A percentile compares a stretch with the other conserved stretches of the same genome.
These are phyloP conservation scores for Candida tetrigidarum DNA, from an alignment of 1,139 yeast genomes.

Conservation along the genomic window DNA sequence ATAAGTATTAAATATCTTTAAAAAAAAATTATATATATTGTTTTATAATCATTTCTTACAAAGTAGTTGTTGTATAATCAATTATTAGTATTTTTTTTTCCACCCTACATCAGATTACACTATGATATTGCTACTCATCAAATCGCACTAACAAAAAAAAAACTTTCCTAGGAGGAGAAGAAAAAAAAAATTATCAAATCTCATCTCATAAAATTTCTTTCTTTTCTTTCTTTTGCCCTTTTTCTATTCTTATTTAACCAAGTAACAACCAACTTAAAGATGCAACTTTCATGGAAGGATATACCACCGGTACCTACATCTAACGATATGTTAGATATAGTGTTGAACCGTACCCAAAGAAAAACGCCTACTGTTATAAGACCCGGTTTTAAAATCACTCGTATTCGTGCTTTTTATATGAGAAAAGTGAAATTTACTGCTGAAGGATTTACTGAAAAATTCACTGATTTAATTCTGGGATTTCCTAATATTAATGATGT, in stretches of 20 bases:
- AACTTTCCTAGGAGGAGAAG: conserved; percentile 1
- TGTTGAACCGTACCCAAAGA: conserved; percentile 95
- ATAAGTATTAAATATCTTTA: no score
- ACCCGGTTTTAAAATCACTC: conserved; percentile 94
- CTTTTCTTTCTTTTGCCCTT: conserved; percentile 3
- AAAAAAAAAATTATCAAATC: conserved; percentile 5
- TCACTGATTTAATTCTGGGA: conserved; percentile 79
- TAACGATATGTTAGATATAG: conserved; percentile 94
- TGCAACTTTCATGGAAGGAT: conserved; percentile 99
- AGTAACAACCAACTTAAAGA: conserved; percentile 25
- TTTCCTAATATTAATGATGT: conserved; percentile 97
- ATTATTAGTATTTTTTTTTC: no score
- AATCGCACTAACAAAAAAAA: no score
- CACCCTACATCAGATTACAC: no score
- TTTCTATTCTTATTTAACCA: background rate
- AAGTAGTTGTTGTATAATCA: no score
- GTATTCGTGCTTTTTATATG: conserved; percentile 98
- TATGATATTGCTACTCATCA: no score
- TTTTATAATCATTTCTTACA: background rate
- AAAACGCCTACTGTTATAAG: conserved; percentile 98
- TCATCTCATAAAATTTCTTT: background rate
- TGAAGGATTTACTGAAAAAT: conserved; percentile 94
- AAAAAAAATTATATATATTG: background rate
- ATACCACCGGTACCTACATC: conserved; percentile 93
- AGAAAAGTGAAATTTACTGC: conserved; percentile 95